These are phyloP conservation scores for Alternaria arborescens DNA, from an alignment of 2,329 filamentous ascomycete genomes.

Conservation along the genomic window DNA sequence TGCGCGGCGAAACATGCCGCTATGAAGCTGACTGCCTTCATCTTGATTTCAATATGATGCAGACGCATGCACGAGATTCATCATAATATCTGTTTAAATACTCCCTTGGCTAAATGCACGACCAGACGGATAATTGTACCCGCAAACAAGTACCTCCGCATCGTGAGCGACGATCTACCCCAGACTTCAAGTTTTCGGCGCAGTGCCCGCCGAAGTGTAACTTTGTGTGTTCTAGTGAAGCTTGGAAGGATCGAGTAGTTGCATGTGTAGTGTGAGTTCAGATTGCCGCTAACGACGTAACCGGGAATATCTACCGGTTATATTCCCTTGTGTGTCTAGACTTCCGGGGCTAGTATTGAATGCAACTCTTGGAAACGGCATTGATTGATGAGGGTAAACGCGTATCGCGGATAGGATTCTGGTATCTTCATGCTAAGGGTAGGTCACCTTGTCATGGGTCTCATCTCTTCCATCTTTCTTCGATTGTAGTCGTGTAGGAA, in stretches of 20 bases:
- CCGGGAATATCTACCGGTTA: not conserved
- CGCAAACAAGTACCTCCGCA: constrained; percentile 5
- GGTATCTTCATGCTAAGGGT: not conserved
- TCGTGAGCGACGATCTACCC: constrained; percentile 3
- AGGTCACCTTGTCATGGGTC: not conserved
- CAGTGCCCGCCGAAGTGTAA: constrained; percentile 2
- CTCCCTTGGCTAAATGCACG: not conserved
- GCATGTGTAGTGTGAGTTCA: not conserved
- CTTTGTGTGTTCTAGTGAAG: constrained; percentile 4
- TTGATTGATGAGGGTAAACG: not conserved
- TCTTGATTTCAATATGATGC: not conserved
- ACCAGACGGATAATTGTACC: not conserved
- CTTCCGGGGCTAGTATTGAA: not conserved
- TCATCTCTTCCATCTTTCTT: not conserved
- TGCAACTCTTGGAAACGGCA: not conserved
- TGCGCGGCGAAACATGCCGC: not conserved
- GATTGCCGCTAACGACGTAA: not conserved
- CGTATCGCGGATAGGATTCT: not conserved
- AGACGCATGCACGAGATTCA: not conserved
- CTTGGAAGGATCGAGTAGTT: constrained; percentile 1
- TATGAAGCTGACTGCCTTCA: not conserved
- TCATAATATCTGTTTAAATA: not conserved
- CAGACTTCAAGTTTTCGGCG: not conserved
- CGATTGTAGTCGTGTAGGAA: not conserved
- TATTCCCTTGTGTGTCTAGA: not conserved